Base-by-base conservation (phyloP, 2,329 filamentous ascomycete genomes). In the Amauroascus verrucosus region DNA sequence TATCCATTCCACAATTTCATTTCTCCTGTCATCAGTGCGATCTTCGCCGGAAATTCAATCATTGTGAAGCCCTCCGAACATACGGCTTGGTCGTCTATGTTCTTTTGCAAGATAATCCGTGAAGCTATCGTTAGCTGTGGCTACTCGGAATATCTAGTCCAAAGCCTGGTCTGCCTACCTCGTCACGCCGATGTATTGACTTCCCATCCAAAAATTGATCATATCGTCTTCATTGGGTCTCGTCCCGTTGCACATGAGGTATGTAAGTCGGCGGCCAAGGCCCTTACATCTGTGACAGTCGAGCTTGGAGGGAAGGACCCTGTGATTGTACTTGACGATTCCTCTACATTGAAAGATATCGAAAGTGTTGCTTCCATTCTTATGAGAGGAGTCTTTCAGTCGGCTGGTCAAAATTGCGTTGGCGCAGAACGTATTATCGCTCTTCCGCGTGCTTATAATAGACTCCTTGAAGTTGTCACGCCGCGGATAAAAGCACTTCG, bases 261-360 rank as follows among this genome's bases (percentile, higher is more conserved):
- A 40, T 90, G 88, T 59, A 82, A 83, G 55, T 89, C 86, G 3
- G 90, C 93, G 11, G 87, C 93, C 26, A 89, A 86, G 68, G 77
- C 81, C 16, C 77, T 98, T n/a, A 96, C 82, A 2, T 91, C 91
- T 4, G 80, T 96, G 1, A 85, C 89, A 40, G 85, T 94, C 20
- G 93, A 98, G 71, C 79, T 98, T 0, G 93, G 93, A 51, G 93
- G 93, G 46, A 98, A 98, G 67, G 93, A 98, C 67, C 86, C 93
- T 6, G 88, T 88, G 30, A 83, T 98, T 56, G 72, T 98, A 20
- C 82, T 97, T 38, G 89, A 96, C 67, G 88, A 93, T 70, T 69
- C 46, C 65, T 71, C 54, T 78, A 88, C 71, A 3, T 55, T 72
- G 14, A 63, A 69, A 60, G 74, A 80, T 62, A 76, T 97, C 55